Percentiles rank a stretch among this genome's conserved stretches.
Conservation (phyloP, 176 grass and related monocot species). For the Oryza glaberrima region DNA sequence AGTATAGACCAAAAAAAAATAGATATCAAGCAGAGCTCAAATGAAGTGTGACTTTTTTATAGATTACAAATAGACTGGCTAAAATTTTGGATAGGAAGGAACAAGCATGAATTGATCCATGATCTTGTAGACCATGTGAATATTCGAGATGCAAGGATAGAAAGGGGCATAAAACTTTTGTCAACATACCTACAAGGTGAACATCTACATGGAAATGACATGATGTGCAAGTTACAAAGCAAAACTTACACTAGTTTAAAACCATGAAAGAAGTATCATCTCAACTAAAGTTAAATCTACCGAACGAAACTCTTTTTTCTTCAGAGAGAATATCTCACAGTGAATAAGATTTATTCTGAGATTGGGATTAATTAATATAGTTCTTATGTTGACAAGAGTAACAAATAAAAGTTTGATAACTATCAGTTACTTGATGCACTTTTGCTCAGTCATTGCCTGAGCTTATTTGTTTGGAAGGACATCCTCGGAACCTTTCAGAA, state of each 20-base stretch:
- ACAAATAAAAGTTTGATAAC: conserved; percentile 11
- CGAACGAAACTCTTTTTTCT: conserved; percentile 2
- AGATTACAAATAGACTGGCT: conserved; percentile 13
- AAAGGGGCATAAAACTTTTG: conserved; percentile 43
- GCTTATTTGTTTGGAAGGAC: background rate
- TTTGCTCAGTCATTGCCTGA: background rate
- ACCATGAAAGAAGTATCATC: background rate
- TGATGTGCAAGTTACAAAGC: conserved; percentile 26
- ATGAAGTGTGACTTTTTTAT: conserved; percentile 8
- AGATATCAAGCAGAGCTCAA: background rate
- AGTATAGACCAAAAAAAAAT: background rate
- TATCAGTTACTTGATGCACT: background rate
- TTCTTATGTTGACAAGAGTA: conserved; percentile 6
- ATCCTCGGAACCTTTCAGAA: conserved; percentile 31
- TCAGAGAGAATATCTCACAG: background rate
- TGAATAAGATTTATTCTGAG: background rate
- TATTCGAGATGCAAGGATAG: conserved; percentile 50
- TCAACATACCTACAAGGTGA: conserved; percentile 23
- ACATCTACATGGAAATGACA: background rate
- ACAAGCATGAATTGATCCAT: conserved; percentile 36
- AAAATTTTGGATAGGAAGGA: conserved; percentile 53
- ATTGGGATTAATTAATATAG: background rate
- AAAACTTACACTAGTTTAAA: conserved; percentile 10
- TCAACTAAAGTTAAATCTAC: background rate
- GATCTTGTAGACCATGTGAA: conserved; percentile 35